A percentile compares a stretch with the other conserved stretches of the same genome.
phyloP scores from a whole-genome alignment of 2,329 filamentous ascomycete species.

The Xylaria sp. region DNA sequence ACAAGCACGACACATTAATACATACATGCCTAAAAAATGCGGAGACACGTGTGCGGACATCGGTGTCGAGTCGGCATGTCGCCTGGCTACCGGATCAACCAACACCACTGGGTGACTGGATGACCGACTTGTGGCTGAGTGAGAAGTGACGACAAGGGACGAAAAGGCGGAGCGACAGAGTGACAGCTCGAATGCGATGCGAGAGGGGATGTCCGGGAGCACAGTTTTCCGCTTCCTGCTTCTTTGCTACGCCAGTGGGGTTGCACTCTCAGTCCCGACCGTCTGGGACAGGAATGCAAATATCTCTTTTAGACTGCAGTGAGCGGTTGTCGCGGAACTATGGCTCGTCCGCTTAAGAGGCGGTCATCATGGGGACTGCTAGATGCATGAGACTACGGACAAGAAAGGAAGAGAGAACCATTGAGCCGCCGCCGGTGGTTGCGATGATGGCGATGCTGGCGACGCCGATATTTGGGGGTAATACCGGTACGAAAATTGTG shows the following conservation, averaged over 20 bases:
- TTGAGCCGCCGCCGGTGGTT: slow-evolving; percentile 1
- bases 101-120: not conserved
- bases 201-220: slow-evolving; percentile 15
- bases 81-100: slow-evolving; percentile 12
- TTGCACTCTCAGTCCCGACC: slow-evolving; percentile 33
- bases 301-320: slow-evolving; percentile 14
- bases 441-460: not conserved
- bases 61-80: not conserved
- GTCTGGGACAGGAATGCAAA: slow-evolving; percentile 34
- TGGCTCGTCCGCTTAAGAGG: slow-evolving; percentile 21
- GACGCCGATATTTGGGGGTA: slow-evolving; percentile 11
- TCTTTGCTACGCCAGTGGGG: slow-evolving; percentile 14
- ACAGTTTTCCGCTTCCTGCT: slow-evolving; percentile 16
- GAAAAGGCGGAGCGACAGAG: slow-evolving; percentile 30
- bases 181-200: slow-evolving; percentile 15
- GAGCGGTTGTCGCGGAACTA: slow-evolving; percentile 35
- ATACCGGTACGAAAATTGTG: not conserved
- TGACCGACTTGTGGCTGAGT: slow-evolving; percentile 22
- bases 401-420: slow-evolving; percentile 28
- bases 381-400: slow-evolving; percentile 28
- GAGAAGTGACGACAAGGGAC: slow-evolving; percentile 16
- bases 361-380: slow-evolving; percentile 15
- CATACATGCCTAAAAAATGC: not conserved
- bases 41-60: slow-evolving; percentile 11
- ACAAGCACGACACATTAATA: slow-evolving; percentile 10